Conservation (phyloP, 495 filamentous ascomycete species). For the Podospora pseudocomata region DNA sequence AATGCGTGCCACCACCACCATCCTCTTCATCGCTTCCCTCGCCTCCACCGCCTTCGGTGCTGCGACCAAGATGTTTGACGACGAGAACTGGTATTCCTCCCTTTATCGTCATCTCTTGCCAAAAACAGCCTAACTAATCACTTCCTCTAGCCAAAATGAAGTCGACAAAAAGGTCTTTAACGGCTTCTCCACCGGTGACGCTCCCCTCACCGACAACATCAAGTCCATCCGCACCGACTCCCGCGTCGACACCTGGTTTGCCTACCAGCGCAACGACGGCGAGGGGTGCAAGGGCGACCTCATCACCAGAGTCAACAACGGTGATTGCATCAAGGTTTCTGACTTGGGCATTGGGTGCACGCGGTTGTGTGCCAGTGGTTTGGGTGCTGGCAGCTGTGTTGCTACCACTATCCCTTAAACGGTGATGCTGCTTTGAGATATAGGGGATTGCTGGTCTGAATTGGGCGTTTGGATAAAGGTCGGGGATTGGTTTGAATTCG, state of each 20-base stretch:
- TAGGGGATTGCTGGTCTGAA: too few relatives aligned
- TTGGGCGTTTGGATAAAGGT: too few relatives aligned
- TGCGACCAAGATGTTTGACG: conserved; percentile 20
- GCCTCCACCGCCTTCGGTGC: conserved; percentile 17
- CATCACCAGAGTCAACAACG: conserved; percentile 1
- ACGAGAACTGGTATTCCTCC: conserved; percentile 17
- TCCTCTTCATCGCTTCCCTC: conserved; percentile 14
- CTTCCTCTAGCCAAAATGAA: conserved; percentile 8
- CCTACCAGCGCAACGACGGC: conserved; percentile 18
- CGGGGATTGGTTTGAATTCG: too few relatives aligned
- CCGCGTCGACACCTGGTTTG: conserved; percentile 11
- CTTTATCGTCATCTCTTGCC: not conserved
- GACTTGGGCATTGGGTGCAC: conserved; percentile 3
- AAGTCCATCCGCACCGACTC: conserved; percentile 16
- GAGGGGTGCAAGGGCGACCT: conserved; percentile 18
- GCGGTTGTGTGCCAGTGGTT: not conserved
- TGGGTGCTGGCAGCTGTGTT: not conserved
- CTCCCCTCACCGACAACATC: conserved; percentile 18
- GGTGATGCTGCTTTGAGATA: not conserved
- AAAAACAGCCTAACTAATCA: not conserved
- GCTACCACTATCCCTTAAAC: not conserved
- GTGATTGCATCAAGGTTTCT: conserved; percentile 12
- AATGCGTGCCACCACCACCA: conserved; percentile 4
- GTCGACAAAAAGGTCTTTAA: conserved; percentile 17
- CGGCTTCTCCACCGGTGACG: conserved; percentile 14